Conservation (phyloP, 179 eudicot genomes). For the Beta macrorhiza region DNA sequence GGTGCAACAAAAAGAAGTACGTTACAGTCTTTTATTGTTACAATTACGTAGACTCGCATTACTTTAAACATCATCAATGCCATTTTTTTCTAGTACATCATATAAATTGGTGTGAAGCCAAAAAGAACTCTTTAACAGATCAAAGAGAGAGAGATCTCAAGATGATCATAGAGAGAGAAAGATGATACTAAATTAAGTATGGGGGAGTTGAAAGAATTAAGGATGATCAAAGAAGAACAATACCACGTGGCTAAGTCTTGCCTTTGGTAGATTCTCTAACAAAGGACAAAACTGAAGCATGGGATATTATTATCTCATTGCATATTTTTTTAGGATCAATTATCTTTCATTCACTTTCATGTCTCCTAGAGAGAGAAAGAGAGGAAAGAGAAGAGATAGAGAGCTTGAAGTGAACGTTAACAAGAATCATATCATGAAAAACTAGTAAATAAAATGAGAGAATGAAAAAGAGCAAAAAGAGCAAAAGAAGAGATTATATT, state of each 20-base stretch:
- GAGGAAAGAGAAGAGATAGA: neutral
- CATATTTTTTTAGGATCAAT: constrained; percentile 23
- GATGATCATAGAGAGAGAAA: constrained; percentile 4
- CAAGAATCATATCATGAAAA: constrained; percentile 34
- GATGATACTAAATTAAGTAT: neutral
- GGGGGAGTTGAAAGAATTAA: neutral
- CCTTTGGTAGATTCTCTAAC: constrained; percentile 25
- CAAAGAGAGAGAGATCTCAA: neutral
- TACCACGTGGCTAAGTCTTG: constrained; percentile 24
- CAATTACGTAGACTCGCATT: constrained; percentile 10
- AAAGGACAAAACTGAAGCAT: constrained; percentile 38
- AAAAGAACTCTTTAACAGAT: constrained; percentile 25
- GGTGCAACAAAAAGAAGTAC: neutral
- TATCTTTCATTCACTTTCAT: constrained; percentile 21
- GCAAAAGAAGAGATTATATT: neutral
- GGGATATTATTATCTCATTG: constrained; percentile 27
- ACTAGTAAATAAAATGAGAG: neutral
- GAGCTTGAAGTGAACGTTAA: constrained; percentile 36
- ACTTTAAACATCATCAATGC: constrained; percentile 24
- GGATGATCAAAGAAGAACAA: constrained; percentile 13
- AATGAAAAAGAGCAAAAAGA: constrained; percentile 15
- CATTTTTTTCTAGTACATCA: constrained; percentile 7
- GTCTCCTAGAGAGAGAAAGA: neutral
- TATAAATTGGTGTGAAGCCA: constrained; percentile 20
- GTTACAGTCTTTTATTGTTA: constrained; percentile 4